Evolutionary conservation across 768 basidiomycete species (phyloP), one percentile per base, ranked within the genome.

Genomic region (Gymnopilus dilepis): DNA sequence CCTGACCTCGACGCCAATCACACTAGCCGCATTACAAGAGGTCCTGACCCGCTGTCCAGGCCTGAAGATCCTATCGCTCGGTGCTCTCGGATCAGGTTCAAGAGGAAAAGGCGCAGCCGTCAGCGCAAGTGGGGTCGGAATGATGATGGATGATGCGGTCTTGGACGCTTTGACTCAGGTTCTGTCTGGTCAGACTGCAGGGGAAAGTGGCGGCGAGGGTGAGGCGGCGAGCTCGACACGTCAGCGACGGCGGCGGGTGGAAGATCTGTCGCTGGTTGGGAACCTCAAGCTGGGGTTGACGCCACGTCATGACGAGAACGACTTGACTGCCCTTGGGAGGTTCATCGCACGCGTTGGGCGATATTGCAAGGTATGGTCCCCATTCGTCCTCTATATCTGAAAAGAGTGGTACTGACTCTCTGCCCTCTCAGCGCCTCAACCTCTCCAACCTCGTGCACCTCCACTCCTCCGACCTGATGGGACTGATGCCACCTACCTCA

Each of bases 381-480:
- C 26, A 28, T 28, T 48, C 6, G 5, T 26, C 9, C 6, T 48
- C 26, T 12, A 13, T 13, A 11, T 48, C 13, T 17, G 26, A 13
- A 13, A 41, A 9, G 15, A 12, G 15, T 26, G 6, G 22, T 26
- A 47, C 24, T 11, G 5, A 9, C 26, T 26, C 4, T 8, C 21
- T 24, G 5, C 15, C 3, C 26, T 24, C 28, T 24, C 28, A 50
- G 47, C 47, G 28, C 28, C 28, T 50, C 4, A 50, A 50, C 28
- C 47, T 50, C 28, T 50, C 47, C 15, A 31, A 31, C 47, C 24
- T 50, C 47, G 47, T 50, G 4, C 47, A 50, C 30, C 47, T 50
- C 17, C 47, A 50, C 4, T 50, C 47, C 3, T 28, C 26, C 15
- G 47, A 50, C 7, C 47, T 50, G 6, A 28, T n/a, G 6, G 47